Base-by-base conservation (phyloP, 192 early-diverging fungal species). In the Coemansia furcata region DNA sequence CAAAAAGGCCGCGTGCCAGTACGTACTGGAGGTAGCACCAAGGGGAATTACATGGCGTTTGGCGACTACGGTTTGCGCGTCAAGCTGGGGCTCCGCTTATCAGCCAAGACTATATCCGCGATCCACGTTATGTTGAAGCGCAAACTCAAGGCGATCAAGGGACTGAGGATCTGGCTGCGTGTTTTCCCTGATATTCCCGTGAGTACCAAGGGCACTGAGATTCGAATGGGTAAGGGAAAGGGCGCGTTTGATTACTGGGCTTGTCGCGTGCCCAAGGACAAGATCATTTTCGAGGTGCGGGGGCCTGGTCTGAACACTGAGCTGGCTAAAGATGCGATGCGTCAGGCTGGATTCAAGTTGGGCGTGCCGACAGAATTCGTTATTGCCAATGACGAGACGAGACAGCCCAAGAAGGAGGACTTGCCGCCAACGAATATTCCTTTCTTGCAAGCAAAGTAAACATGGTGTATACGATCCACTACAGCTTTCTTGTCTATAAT, bases 141-240 rank as follows among this genome's bases (percentile, higher is more conserved):
- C 26, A 90, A 92, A 64, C 87, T 97, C 63, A 95, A 95, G 77
- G 61, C 86, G 12, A 90, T 95, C 78, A 98, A 97, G 84, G 94
- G 89, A 0, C 86, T 91, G 30, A 79, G 90, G 69, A 83, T 96
- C 63, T 94, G 86, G 90, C 85, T 96, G 73, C 86, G 93, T 36
- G 89, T 92, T 55, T 96, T 96, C 72, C 94, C 97, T 3, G 92
- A 96, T 71, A 88, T 96, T 17, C 97, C 97, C 8, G 94, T 96
- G 17, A 92, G 94, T 0, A 89, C 88, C 38, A 97, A 97, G 71
- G 93, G 93, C 33, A 91, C 89, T 33, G 97, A 96, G 78, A 86
- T 89, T 42, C 88, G 97, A 84, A 98, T 98, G 97, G 97, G 97
- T 67, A 95, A 95, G 82, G 97, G 97, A 68, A 98, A 98, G 73